phyloP scores from a whole-genome alignment of 192 early-diverging fungal genomes.

The Linnemannia zychae region DNA sequence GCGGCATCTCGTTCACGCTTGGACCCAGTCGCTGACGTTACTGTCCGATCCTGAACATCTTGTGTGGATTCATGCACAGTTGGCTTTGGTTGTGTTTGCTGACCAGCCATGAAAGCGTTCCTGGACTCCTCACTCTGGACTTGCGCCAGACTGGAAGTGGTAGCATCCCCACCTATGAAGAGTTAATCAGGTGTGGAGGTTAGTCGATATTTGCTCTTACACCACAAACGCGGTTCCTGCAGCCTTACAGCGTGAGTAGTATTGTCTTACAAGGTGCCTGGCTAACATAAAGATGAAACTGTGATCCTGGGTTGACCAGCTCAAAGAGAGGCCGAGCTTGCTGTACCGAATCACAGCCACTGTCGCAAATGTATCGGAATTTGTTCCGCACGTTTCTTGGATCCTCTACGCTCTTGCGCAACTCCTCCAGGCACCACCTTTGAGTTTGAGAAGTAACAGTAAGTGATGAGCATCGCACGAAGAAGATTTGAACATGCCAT shows the following conservation, averaged over 20 bases:
- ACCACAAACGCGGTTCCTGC: no score
- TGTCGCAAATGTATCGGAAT: slow-evolving; percentile 25
- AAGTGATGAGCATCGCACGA: not conserved
- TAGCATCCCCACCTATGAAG: slow-evolving; percentile 81
- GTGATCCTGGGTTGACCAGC: slow-evolving; percentile 15
- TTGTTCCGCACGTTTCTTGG: slow-evolving; percentile 14
- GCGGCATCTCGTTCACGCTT: not conserved
- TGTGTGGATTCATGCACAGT: not conserved
- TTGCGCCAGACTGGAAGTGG: slow-evolving; percentile 67
- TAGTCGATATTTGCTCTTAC: not conserved
- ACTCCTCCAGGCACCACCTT: slow-evolving; percentile 46
- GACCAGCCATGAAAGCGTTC: slow-evolving; percentile 44
- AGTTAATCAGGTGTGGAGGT: not conserved
- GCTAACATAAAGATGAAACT: slow-evolving; percentile 83
- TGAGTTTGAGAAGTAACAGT: not conserved
- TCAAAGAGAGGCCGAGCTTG: slow-evolving; percentile 20
- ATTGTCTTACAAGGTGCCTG: slow-evolving; percentile 76
- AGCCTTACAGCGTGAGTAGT: no score
- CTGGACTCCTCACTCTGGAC: slow-evolving; percentile 54
- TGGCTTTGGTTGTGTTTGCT: not conserved
- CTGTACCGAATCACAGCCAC: no score
- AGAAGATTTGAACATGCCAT: not conserved
- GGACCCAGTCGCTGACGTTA: not conserved
- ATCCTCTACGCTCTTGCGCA: slow-evolving; percentile 16
- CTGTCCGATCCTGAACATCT: not conserved